Evolutionary conservation across 2,329 filamentous ascomycete species (phyloP), one percentile per base, ranked within the genome.

Genomic region (Bimuria novae-zelandiae): DNA sequence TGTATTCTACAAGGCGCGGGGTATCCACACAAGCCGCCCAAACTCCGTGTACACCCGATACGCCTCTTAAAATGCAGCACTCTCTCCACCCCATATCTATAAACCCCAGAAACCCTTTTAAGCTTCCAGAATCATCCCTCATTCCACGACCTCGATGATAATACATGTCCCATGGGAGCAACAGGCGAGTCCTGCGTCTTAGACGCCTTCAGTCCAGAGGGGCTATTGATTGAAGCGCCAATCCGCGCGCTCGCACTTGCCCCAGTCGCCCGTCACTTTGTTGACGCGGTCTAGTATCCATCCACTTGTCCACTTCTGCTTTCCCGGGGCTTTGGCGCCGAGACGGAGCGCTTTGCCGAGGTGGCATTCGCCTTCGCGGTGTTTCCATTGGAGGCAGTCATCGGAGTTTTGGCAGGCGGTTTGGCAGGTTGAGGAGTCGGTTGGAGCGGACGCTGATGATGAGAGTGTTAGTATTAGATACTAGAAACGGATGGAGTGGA

Each of bases 361-460:
- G 45, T 69, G 62, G 46, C 73, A 75, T 33, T 70, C 64, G 1
- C 69, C 68, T 4, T 69, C 62, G 4, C 62, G 61, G 41, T 65
- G 69, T 7, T 64, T 68, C 70, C 72, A 75, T 49, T 76, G 73
- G 46, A 75, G 14, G 37, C 74, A 76, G 12, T 75, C 65, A 3
- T 63, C 58, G 0, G 63, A 56, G 2, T 57, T 36, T 2, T 61
- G 40, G 57, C 73, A 76, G 17, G 65, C 56, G 2, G 56, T 49
- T 33, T 65, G 57, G 56, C 73, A 76, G 7, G 49, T 51, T 5
- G 63, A 53, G 3, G 57, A 27, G 25, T 54, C 65, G 12, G 66
- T 56, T 1, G 62, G 65, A 2, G 69, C 68, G 3, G 67, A 59
- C 17, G 67, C 17, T 32, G 41, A 12, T 12, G 11, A 4, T 3